phyloP scores from a whole-genome alignment of 371 early-diverging fungal species.

The Mucor saturninus region DNA sequence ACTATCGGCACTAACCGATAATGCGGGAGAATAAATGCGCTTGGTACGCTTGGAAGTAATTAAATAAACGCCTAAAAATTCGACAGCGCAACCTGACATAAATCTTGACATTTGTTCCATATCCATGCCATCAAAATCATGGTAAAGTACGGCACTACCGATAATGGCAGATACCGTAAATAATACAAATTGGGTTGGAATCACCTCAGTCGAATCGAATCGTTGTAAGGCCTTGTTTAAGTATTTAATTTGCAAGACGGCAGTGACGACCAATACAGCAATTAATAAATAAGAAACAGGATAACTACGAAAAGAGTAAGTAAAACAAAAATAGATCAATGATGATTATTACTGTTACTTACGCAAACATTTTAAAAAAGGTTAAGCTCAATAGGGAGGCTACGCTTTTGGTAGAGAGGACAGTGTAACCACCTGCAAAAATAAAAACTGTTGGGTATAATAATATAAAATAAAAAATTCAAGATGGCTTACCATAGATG shows the following conservation, averaged over 20 bases:
- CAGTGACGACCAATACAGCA: constrained; percentile 66
- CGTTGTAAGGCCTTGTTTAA: constrained; percentile 73
- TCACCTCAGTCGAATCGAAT: constrained; percentile 78
- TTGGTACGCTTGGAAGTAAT: constrained; percentile 66
- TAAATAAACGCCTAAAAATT: constrained; percentile 74
- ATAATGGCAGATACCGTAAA: constrained; percentile 80
- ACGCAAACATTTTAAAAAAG: constrained; percentile 68
- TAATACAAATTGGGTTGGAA: constrained; percentile 82
- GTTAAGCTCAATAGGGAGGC: constrained; percentile 70
- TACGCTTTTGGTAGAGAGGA: constrained; percentile 76
- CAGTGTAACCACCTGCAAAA: constrained; percentile 75
- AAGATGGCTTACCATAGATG: constrained; percentile 63
- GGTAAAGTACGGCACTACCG: constrained; percentile 74
- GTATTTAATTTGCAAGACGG: constrained; percentile 74
- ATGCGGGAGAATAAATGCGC: constrained; percentile 9
- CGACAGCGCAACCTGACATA: constrained; percentile 63
- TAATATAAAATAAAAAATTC: not conserved
- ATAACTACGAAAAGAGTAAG: constrained; percentile 35
- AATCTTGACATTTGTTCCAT: constrained; percentile 58
- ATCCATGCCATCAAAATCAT: constrained; percentile 71
- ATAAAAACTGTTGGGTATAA: not conserved
- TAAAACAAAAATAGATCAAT: not conserved
- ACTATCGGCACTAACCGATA: constrained; percentile 33
- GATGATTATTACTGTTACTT: constrained; percentile 18
- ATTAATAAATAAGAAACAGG: constrained; percentile 71